Evolutionary conservation across 129 eudicot species (phyloP).

Genomic region (Centrapalus pauciflorus): DNA sequence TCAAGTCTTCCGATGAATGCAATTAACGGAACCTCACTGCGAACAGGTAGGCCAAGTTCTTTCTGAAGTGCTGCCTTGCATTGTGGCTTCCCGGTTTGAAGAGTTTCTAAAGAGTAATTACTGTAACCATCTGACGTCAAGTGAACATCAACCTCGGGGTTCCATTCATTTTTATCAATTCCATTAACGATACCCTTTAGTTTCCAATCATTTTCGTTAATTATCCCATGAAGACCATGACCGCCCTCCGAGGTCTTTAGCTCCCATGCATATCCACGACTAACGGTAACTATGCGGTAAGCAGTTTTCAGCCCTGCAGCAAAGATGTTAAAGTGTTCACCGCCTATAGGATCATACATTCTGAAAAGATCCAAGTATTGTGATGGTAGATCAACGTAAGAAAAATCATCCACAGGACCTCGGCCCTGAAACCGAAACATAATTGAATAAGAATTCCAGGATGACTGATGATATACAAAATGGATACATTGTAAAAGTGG

Average conservation of each 20-base stretch:
- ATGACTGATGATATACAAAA: background rate
- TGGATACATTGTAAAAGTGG: background rate
- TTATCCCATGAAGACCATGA: constrained; percentile 78
- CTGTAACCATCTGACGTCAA: constrained; percentile 76
- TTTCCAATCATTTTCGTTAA: constrained; percentile 89
- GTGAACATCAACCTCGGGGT: constrained; percentile 58
- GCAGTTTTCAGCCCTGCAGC: constrained; percentile 88
- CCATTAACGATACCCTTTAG: constrained; percentile 84
- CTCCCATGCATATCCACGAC: constrained; percentile 95
- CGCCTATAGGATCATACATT: constrained; percentile 84
- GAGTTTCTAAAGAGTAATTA: constrained; percentile 70
- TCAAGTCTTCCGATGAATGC: constrained; percentile 95
- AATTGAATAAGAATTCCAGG: background rate
- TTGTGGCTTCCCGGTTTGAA: constrained; percentile 63
- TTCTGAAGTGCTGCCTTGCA: constrained; percentile 87
- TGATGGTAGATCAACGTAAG: constrained; percentile 73
- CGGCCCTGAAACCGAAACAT: constrained; percentile 62
- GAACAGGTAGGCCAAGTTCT: constrained; percentile 78
- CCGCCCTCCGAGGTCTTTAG: constrained; percentile 89
- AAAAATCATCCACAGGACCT: constrained; percentile 80
- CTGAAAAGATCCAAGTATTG: constrained; percentile 74
- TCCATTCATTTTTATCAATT: constrained; percentile 86
- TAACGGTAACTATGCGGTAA: constrained; percentile 87
- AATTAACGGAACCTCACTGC: constrained; percentile 61
- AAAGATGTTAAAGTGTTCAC: constrained; percentile 91